These are phyloP conservation scores for Solanum chacoense DNA, from an alignment of 305 asterid species.

Conservation along the genomic window DNA sequence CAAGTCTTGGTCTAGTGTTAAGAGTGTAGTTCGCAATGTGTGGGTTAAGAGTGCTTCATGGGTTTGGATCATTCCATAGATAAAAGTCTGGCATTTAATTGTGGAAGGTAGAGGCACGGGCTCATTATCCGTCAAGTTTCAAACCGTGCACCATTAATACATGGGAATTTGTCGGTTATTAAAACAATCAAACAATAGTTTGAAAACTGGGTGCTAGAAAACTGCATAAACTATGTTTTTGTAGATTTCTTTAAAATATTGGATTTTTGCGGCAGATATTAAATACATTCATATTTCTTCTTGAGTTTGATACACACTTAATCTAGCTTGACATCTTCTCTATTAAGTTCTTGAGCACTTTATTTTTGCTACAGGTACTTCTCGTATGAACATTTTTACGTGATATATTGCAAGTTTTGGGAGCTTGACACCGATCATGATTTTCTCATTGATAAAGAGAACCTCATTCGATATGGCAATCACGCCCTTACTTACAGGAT, in stretches of 20 bases:
- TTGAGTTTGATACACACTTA: not conserved
- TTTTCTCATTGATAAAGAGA: constrained; percentile 92
- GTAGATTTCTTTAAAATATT: not conserved
- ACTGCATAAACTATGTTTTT: not conserved
- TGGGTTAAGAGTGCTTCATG: not conserved
- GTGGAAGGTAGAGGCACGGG: not conserved
- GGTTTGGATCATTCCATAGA: not conserved
- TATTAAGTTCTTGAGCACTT: not conserved
- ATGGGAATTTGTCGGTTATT: not conserved
- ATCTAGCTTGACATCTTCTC: not conserved
- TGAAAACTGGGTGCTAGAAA: not conserved
- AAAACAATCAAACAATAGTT: not conserved
- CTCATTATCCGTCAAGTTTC: not conserved
- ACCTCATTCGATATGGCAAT: constrained; percentile 95
- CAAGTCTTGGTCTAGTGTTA: not conserved
- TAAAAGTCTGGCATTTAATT: not conserved
- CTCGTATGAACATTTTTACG: constrained; percentile 96
- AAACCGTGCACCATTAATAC: not conserved
- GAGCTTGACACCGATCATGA: constrained; percentile 98
- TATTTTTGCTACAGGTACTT: constrained; percentile 63
- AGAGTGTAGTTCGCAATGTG: not conserved
- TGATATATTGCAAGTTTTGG: constrained; percentile 99
- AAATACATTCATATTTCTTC: not conserved
- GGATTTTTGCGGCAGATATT: not conserved
- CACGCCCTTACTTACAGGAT: constrained; percentile 97